Evolutionary conservation across 768 basidiomycete species (phyloP), one percentile per base, ranked within the genome.

Genomic region (Leccinum truebloodii): DNA sequence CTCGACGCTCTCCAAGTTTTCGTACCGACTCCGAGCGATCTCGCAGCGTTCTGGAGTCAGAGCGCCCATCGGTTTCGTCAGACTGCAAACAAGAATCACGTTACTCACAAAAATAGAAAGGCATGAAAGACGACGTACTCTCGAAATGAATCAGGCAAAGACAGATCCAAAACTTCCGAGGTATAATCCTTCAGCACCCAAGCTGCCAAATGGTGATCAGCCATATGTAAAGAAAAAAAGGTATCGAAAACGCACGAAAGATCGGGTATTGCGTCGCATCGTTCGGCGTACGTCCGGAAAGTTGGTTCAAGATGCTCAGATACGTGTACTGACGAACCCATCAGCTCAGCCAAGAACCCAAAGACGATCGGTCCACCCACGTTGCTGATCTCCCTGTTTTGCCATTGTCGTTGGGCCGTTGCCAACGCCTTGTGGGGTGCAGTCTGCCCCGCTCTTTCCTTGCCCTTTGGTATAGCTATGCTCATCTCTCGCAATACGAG

Each of bases 211-310:
- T 26, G 57, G 26, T 20, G 9, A 13, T 56, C 51, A 71, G 37
- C 7, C 16, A 12, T 0, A 12, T 20, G 4, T 20, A 14, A 44
- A 41, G 22, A 41, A 41, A 20, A 20, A 20, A n/a, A 4, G 18
- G 4, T 48, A 12, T 46, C 8, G 24, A 57, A 50, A 37, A 67
- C 89, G 54, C 67, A 92, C 91, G 92, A 64, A 93, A 95, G 8
- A 96, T 86, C 0, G 94, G 95, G 74, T 95, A 97, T 66, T 95
- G 94, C 0, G 95, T 96, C 10, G 95, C 93, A 77, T 97, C 95
- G 68, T 89, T 94, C 1, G 94, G 94, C 3, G 95, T 97, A 22
- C 95, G 83, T 48, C 95, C 94, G 3, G 95, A 95, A 22, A 92
- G 83, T 71, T 96, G 94, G 66, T 97, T 97, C 57, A 97, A 76